These are phyloP conservation scores for Didymella exigua DNA, from an alignment of 2,329 filamentous ascomycete genomes.

Conservation along the genomic window DNA sequence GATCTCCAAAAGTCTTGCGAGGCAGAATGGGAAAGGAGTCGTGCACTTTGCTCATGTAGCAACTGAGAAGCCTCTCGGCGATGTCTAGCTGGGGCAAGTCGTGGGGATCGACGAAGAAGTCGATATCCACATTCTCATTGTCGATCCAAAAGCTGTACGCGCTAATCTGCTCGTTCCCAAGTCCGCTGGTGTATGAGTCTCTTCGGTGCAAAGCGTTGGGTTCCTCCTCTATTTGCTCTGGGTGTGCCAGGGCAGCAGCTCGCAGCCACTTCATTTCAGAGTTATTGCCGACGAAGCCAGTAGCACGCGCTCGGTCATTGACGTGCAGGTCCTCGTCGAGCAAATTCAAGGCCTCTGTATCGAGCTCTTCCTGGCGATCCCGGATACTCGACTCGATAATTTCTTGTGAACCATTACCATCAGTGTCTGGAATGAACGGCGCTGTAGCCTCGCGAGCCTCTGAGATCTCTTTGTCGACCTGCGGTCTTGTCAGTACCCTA, in stretches of 20 bases:
- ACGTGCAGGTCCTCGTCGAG: conserved; percentile 38
- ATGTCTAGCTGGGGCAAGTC: conserved; percentile 39
- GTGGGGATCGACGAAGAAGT: conserved; percentile 38
- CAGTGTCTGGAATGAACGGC: conserved; percentile 25
- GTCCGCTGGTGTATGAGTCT: conserved; percentile 6
- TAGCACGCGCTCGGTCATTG: conserved; percentile 33
- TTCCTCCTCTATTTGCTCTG: conserved; percentile 24
- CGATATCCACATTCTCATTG: conserved; percentile 30
- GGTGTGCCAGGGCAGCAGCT: conserved; percentile 28
- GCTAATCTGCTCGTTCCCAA: conserved; percentile 36
- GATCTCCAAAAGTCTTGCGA: conserved; percentile 38
- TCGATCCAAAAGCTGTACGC: conserved; percentile 45
- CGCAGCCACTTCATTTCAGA: conserved; percentile 45
- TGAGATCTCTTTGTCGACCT: conserved; percentile 39
- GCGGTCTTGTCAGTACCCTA: conserved; percentile 13
- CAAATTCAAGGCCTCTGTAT: conserved; percentile 29
- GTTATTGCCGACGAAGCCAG: conserved; percentile 43
- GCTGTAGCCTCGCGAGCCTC: conserved; percentile 23
- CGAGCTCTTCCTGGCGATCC: conserved; percentile 21
- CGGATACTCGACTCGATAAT: conserved; percentile 10
- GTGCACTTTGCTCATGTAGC: conserved; percentile 49
- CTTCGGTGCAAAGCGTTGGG: conserved; percentile 7
- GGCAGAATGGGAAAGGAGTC: conserved; percentile 48
- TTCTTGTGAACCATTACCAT: conserved; percentile 24
- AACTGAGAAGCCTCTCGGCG: conserved; percentile 42